These are phyloP conservation scores for Hymenotorrendiella dingleyae DNA, from an alignment of 2,329 filamentous ascomycete species.

Conservation along the genomic window DNA sequence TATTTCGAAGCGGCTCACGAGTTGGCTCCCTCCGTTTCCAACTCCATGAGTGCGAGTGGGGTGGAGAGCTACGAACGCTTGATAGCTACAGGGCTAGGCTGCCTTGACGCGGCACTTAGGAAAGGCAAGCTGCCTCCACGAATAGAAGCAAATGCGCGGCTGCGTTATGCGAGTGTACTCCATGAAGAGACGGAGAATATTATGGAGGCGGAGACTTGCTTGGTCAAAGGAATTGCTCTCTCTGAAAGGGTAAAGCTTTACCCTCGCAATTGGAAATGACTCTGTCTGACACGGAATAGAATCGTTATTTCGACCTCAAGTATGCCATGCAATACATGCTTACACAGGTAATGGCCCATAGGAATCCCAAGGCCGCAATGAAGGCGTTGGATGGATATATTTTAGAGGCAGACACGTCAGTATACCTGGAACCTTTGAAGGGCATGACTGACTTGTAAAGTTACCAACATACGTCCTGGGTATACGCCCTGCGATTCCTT, in stretches of 20 bases:
- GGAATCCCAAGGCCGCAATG: slow-evolving; percentile 65
- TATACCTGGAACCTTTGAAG: too few relatives aligned
- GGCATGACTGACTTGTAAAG: too few relatives aligned
- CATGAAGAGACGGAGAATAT: slow-evolving; percentile 70
- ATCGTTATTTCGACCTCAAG: slow-evolving; percentile 60
- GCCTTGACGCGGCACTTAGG: slow-evolving; percentile 63
- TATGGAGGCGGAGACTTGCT: slow-evolving; percentile 64
- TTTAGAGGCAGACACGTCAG: slow-evolving; percentile 59
- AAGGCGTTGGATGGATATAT: slow-evolving; percentile 67
- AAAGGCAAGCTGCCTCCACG: slow-evolving; percentile 55
- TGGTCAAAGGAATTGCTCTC: slow-evolving; percentile 65
- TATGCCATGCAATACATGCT: slow-evolving; percentile 73
- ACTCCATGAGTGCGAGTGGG: slow-evolving; percentile 41
- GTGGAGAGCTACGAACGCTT: slow-evolving; percentile 65
- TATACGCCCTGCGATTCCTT: slow-evolving; percentile 70
- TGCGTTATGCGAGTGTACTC: slow-evolving; percentile 66
- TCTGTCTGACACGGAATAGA: slow-evolving; percentile 32
- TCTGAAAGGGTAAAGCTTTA: slow-evolving; percentile 53
- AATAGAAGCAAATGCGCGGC: slow-evolving; percentile 60
- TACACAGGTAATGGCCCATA: slow-evolving; percentile 63
- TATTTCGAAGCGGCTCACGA: slow-evolving; percentile 62
- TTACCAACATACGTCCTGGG: slow-evolving; percentile 64
- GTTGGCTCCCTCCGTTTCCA: slow-evolving; percentile 44
- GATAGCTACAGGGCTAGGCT: slow-evolving; percentile 66
- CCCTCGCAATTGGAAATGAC: slow-evolving; percentile 20